These are phyloP conservation scores for Discostella stelligera DNA, from an alignment of 352 stramenopile genomes.

Conservation along the genomic window DNA sequence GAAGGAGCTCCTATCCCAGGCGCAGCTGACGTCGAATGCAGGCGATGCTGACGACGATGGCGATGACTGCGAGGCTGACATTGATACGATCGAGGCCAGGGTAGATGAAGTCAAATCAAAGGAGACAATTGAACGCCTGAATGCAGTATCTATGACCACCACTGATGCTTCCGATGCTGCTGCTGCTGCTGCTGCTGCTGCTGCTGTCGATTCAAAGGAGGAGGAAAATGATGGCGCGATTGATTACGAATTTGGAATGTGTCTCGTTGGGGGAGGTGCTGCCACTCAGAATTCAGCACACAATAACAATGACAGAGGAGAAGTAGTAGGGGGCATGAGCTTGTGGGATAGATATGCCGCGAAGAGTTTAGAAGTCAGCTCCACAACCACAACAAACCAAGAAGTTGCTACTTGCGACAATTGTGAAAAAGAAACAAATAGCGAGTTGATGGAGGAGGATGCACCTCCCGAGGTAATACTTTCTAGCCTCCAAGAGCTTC, in stretches of 20 bases:
- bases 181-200: too few relatives aligned
- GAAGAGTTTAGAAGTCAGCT: constrained; percentile 1
- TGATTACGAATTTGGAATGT: constrained; percentile 32
- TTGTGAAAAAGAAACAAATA: constrained; percentile 11
- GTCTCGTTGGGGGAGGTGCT: neutral
- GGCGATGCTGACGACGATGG: constrained; percentile 6
- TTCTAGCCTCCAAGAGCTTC: constrained; percentile 15
- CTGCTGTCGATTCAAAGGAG: too few relatives aligned
- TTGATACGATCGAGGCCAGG: neutral
- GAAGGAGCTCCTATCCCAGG: constrained; percentile 13
- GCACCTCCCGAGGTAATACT: constrained; percentile 30
- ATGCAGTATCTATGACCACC: neutral
- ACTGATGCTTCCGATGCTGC: neutral
- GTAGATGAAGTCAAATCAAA: neutral
- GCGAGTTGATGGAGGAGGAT: constrained; percentile 6
- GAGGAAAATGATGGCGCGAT: neutral
- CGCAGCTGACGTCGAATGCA: neutral
- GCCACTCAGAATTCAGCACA: neutral
- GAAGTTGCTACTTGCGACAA: neutral
- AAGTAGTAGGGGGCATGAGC: neutral
- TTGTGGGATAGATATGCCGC: constrained; percentile 14
- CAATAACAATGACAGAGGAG: neutral
- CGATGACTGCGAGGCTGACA: neutral
- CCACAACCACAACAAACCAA: neutral
- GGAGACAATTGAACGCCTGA: neutral